These are phyloP conservation scores for Talaromyces albobiverticillius DNA, from an alignment of 2,329 filamentous ascomycete genomes.

Conservation along the genomic window DNA sequence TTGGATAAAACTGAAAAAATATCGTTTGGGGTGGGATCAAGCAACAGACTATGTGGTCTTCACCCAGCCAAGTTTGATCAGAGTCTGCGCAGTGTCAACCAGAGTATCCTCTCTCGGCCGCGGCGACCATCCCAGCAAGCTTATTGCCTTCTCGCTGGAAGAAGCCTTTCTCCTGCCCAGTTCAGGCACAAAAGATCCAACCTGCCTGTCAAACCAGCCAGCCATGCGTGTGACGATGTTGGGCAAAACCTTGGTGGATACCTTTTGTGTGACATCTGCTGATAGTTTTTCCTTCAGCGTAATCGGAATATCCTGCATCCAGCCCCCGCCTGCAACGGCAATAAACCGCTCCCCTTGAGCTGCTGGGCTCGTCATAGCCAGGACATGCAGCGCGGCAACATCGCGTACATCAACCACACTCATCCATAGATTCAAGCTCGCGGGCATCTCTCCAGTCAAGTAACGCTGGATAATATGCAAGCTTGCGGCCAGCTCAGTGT, in stretches of 20 bases:
- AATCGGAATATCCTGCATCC: not conserved
- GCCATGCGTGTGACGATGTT: not conserved
- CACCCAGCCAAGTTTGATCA: not conserved
- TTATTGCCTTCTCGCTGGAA: slow-evolving; percentile 1
- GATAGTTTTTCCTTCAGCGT: not conserved
- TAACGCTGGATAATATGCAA: not conserved
- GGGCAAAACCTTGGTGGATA: not conserved
- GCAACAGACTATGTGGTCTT: not conserved
- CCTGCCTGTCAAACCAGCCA: not conserved
- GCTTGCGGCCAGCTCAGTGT: not conserved
- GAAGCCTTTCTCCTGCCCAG: slow-evolving; percentile 1
- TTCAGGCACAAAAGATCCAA: not conserved
- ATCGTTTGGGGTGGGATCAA: too few relatives aligned
- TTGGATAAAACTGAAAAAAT: too few relatives aligned
- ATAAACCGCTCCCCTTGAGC: not conserved
- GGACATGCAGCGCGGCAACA: not conserved
- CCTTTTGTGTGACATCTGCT: not conserved
- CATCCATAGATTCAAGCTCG: slow-evolving; percentile 4
- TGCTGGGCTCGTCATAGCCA: not conserved
- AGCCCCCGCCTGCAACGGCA: not conserved
- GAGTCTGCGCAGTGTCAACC: not conserved
- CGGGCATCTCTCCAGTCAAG: slow-evolving; percentile 1
- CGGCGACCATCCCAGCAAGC: not conserved
- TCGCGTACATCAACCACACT: not conserved
- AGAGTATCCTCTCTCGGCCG: not conserved